Conservation (phyloP, 2,329 filamentous ascomycete species). For the Colletotrichum abscissum region DNA sequence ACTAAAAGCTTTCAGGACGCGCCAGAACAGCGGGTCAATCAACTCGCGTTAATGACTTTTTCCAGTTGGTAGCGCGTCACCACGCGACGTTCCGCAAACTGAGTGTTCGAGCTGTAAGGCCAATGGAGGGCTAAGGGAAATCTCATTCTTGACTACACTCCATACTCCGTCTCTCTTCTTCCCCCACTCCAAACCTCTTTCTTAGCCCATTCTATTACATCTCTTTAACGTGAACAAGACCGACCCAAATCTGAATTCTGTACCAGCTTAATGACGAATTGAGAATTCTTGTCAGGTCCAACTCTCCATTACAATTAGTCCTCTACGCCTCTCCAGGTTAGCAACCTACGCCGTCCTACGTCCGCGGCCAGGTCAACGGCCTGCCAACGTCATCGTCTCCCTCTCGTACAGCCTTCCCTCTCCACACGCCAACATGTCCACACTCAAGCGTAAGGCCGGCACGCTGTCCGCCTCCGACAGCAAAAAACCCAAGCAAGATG, state of each 20-base stretch:
- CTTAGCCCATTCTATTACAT: not conserved
- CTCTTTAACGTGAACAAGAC: not conserved
- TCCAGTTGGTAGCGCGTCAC: slow-evolving; percentile 22
- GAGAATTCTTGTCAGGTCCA: not conserved
- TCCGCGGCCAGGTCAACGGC: slow-evolving; percentile 8
- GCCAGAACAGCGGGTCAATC: slow-evolving; percentile 14
- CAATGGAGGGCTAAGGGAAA: slow-evolving; percentile 9
- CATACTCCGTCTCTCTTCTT: slow-evolving; percentile 8
- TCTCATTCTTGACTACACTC: slow-evolving; percentile 14
- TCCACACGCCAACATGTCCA: slow-evolving; percentile 55
- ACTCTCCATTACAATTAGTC: slow-evolving; percentile 4
- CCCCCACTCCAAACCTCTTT: not conserved
- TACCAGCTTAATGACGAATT: slow-evolving; percentile 1
- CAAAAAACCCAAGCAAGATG: slow-evolving; percentile 81
- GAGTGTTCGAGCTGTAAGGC: slow-evolving; percentile 13
- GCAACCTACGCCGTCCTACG: not conserved
- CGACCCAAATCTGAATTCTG: not conserved
- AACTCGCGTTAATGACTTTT: slow-evolving; percentile 25
- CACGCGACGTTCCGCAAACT: slow-evolving; percentile 28
- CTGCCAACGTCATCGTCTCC: slow-evolving; percentile 5
- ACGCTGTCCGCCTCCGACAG: slow-evolving; percentile 57
- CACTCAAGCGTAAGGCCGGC: slow-evolving; percentile 75
- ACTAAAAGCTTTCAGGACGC: slow-evolving; percentile 25
- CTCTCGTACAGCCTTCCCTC: not conserved
- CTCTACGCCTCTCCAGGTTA: not conserved